phyloP scores from a whole-genome alignment of 768 basidiomycete species.

The Kwoniella newhampshirensis region DNA sequence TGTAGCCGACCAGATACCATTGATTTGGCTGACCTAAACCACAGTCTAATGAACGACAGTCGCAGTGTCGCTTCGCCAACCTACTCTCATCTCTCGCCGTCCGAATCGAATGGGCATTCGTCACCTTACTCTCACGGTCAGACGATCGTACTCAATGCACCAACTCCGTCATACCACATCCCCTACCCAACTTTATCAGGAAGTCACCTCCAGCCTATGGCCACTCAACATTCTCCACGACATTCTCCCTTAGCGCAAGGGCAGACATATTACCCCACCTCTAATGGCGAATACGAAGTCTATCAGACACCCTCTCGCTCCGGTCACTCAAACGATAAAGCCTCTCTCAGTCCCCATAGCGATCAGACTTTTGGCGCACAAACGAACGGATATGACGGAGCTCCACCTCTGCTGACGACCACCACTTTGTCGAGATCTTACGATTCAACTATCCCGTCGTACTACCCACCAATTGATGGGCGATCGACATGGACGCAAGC shows the following conservation, averaged over 20 bases:
- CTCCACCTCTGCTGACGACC: constrained; percentile 25
- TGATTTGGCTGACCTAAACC: not conserved
- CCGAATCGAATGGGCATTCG: constrained; percentile 21
- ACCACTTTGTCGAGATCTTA: constrained; percentile 29
- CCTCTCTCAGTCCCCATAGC: constrained; percentile 13
- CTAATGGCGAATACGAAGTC: constrained; percentile 24
- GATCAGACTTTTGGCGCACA: constrained; percentile 10
- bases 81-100: constrained; percentile 28
- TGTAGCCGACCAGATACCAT: not conserved
- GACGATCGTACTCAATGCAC: constrained; percentile 16
- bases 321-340: constrained; percentile 5
- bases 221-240: constrained; percentile 14
- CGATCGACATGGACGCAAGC: constrained; percentile 17
- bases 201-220: constrained; percentile 22
- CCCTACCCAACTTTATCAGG: constrained; percentile 24
- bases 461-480: constrained; percentile 34
- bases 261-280: constrained; percentile 26
- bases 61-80: constrained; percentile 26
- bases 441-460: constrained; percentile 42
- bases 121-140: constrained; percentile 23
- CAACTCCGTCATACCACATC: constrained; percentile 13
- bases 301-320: constrained; percentile 15
- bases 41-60: constrained; percentile 5
- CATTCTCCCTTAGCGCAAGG: constrained; percentile 20
- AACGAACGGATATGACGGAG: constrained; percentile 13